Percentiles rank a stretch among this genome's conserved stretches.
These are phyloP conservation scores for Annulohypoxylon bovei DNA, from an alignment of 495 filamentous ascomycete species.

Conservation along the genomic window DNA sequence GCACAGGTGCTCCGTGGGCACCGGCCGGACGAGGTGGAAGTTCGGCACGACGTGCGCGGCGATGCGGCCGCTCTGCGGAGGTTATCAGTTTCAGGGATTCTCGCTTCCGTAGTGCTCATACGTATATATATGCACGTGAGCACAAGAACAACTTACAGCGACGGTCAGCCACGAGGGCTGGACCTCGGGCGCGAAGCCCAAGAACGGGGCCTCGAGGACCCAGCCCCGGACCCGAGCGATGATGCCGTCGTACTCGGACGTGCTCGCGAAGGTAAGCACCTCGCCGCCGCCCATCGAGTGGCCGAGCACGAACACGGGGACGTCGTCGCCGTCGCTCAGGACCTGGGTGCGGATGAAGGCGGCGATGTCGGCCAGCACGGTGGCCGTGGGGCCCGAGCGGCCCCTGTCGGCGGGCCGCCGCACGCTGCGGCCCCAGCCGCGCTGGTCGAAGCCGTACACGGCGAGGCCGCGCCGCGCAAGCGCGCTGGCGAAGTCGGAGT, in stretches of 20 bases:
- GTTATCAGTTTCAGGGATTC: too few species aligned
- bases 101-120: too few species aligned
- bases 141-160: slow-evolving; percentile 12
- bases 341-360: slow-evolving; percentile 67
- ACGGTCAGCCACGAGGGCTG: slow-evolving; percentile 68
- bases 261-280: slow-evolving; percentile 62
- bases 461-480: slow-evolving; percentile 78
- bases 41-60: slow-evolving; percentile 71
- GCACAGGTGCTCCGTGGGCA: slow-evolving; percentile 67
- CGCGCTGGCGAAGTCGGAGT: slow-evolving; percentile 71
- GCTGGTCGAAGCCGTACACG: slow-evolving; percentile 81
- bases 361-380: slow-evolving; percentile 79
- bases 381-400: slow-evolving; percentile 73
- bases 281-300: slow-evolving; percentile 86
- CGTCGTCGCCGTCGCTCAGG: slow-evolving; percentile 32
- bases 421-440: slow-evolving; percentile 69
- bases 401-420: slow-evolving; percentile 64
- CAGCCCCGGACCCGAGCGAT: slow-evolving; percentile 68
- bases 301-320: slow-evolving; percentile 85
- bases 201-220: slow-evolving; percentile 73
- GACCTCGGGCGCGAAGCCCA: slow-evolving; percentile 70
- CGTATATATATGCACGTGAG: too few species aligned
- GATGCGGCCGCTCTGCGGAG: slow-evolving; percentile 66
- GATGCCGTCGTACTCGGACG: slow-evolving; percentile 54
- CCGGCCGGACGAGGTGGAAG: slow-evolving; percentile 63